phyloP scores from a whole-genome alignment of 108 stramenopile species.

The Pseudonitzschia multiseries region DNA sequence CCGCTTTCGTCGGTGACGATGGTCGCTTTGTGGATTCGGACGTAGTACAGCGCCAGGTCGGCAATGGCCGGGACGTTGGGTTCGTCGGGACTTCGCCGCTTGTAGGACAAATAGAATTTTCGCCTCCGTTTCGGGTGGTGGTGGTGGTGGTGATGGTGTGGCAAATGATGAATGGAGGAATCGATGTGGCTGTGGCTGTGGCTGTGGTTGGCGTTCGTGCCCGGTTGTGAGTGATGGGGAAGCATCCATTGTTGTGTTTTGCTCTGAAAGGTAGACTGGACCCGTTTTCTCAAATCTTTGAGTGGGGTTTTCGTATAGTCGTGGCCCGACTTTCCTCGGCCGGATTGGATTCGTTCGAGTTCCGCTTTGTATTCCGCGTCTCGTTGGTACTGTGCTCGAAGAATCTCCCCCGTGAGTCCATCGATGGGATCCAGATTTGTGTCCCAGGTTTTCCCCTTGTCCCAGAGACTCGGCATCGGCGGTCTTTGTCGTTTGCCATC shows the following conservation, averaged over 20 bases:
- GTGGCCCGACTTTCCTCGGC: background rate
- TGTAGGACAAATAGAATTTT: conserved; percentile 55
- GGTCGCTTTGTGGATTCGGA: conserved; percentile 54
- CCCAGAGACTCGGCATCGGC: conserved; percentile 24
- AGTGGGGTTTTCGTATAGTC: conserved; percentile 24
- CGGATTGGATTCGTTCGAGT: conserved; percentile 12
- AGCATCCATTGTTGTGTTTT: conserved; percentile 25
- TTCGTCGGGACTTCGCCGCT: conserved; percentile 52
- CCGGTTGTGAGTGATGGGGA: background rate
- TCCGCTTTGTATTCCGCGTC: conserved; percentile 16
- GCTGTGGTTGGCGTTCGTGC: background rate
- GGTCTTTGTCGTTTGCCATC: background rate
- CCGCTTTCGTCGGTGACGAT: conserved; percentile 15
- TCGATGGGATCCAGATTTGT: conserved; percentile 48
- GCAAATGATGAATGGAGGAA: background rate
- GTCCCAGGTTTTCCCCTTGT: conserved; percentile 41
- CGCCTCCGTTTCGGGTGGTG: background rate
- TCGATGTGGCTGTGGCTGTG: background rate
- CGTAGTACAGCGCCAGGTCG: conserved; percentile 60
- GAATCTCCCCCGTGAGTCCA: conserved; percentile 36
- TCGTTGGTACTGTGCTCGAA: background rate
- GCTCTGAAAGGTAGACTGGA: conserved; percentile 35
- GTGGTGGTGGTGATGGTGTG: too few species aligned
- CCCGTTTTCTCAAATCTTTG: conserved; percentile 34
- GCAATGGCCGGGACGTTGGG: conserved; percentile 65